Base-by-base conservation (phyloP, 2,329 filamentous ascomycete species). In the Purpureocillium lavendulum region DNA sequence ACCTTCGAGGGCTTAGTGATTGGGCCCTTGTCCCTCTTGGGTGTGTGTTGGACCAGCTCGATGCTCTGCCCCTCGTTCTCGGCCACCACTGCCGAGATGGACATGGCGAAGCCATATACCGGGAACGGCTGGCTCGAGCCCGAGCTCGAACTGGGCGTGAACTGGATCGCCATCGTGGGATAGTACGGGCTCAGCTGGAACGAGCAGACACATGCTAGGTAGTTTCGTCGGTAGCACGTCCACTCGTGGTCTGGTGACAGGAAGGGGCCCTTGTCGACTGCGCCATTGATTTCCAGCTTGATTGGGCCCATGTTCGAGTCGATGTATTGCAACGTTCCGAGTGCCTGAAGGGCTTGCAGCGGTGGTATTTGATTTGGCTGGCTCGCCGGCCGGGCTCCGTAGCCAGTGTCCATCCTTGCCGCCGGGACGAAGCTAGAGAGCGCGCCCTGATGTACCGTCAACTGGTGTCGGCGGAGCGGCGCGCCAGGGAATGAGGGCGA, bases 221-320 rank as follows among this genome's bases (percentile, higher is more conserved):
- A 95, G 58, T 95, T 95, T 33, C 89, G 75, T 28, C 88, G 75
- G 57, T 95, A 95, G 64, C 88, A 94, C 0, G 88, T 95, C 87
- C 87, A 95, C 51, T 89, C 86, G 14, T 76, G 72, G 40, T 94
- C 88, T 4, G 36, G 35, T 6, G 74, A 75, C 29, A 80, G 67
- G 57, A 95, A 94, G 63, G 94, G 94, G 0, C 88, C 88, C 52
- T 94, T 94, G 58, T 94, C 86, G 43, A 94, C 87, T 51, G 79
- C 82, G 29, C 85, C 86, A 24, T 81, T 72, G 46, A 95, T 85
- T 12, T 85, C 82, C 15, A 84, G 73, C 46, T 80, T 81, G 48
- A 92, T 71, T 1, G 69, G 65, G 3, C 66, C 64, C 35, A 50
- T 48, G 12, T 50, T 57, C 7, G 54, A 58, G 36, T 85, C 74